Evolutionary conservation across 2,329 filamentous ascomycete species (phyloP).

Genomic region (Botrytis sinoallii): DNA sequence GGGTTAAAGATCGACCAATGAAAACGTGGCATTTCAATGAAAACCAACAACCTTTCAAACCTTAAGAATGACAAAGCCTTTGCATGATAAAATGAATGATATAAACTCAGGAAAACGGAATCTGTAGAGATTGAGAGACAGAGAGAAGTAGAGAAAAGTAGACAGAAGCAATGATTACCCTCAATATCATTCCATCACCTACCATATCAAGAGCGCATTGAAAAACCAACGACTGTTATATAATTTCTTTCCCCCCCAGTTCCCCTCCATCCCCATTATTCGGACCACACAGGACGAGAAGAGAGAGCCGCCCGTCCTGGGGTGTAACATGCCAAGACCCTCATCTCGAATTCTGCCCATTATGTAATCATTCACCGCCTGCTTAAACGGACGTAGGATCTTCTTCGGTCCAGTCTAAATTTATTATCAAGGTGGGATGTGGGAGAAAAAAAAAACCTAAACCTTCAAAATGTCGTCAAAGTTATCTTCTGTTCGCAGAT

Average conservation of each 20-base stretch:
- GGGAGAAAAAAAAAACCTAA: conserved; percentile 15
- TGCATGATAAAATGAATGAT: background rate
- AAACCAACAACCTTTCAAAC: background rate
- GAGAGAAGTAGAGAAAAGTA: background rate
- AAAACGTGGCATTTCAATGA: background rate
- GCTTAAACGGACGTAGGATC: background rate
- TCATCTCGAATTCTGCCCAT: background rate
- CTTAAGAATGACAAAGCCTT: background rate
- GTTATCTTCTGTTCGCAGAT: conserved; percentile 6
- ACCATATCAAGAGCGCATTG: too few species aligned
- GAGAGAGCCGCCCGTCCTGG: background rate
- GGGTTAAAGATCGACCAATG: background rate
- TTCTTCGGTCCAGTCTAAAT: background rate
- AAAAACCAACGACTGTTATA: background rate
- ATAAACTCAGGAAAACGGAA: background rate
- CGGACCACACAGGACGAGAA: background rate
- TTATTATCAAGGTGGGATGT: conserved; percentile 13
- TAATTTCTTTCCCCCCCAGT: background rate
- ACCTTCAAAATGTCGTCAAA: conserved; percentile 18
- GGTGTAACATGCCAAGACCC: background rate
- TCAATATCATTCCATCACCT: too few species aligned
- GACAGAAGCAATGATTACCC: too few species aligned
- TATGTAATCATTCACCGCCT: background rate
- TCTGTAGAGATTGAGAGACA: too few species aligned
- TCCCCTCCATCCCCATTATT: background rate